These are phyloP conservation scores for Alternaria longipes DNA, from an alignment of 2,329 filamentous ascomycete genomes.

Conservation along the genomic window DNA sequence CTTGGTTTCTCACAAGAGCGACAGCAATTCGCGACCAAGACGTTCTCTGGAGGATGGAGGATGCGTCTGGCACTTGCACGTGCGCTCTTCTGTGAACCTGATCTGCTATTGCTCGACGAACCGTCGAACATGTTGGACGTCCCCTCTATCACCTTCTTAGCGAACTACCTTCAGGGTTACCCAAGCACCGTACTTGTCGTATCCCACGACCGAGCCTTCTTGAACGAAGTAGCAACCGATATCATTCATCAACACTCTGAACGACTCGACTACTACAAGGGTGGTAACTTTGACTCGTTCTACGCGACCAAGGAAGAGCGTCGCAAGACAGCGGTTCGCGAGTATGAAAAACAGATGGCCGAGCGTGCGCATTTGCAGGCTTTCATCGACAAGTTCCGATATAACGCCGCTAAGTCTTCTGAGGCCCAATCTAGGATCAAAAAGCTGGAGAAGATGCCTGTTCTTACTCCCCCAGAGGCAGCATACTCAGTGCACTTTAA, in stretches of 20 bases:
- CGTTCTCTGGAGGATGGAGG: slow-evolving; percentile 99
- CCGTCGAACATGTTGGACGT: slow-evolving; percentile 99
- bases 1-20: slow-evolving; percentile 94
- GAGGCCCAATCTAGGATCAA: slow-evolving; percentile 99
- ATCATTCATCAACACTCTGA: slow-evolving; percentile 99
- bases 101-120: slow-evolving; percentile 95
- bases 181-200: slow-evolving; percentile 96
- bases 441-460: slow-evolving; percentile 96
- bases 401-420: slow-evolving; percentile 98
- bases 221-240: slow-evolving; percentile 99
- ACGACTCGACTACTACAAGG: slow-evolving; percentile 97
- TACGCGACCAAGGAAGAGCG: slow-evolving; percentile 97
- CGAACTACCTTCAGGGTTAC: slow-evolving; percentile 92
- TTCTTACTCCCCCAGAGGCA: slow-evolving; percentile 86
- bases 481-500: slow-evolving; percentile 97
- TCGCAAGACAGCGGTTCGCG: slow-evolving; percentile 93
- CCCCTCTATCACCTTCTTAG: slow-evolving; percentile 97
- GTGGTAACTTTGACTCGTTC: slow-evolving; percentile 80
- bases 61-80: slow-evolving; percentile 95
- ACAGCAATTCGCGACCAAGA: slow-evolving; percentile 93
- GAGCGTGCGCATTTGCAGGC: slow-evolving; percentile 90
- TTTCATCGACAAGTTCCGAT: slow-evolving; percentile 99
- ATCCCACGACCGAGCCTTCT: slow-evolving; percentile 97
- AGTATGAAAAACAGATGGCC: slow-evolving; percentile 99
- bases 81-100: slow-evolving; percentile 97